Percentiles rank a stretch among this genome's conserved stretches.
Conservation (phyloP, 306 rosid genomes). For the Cucurbita ficifolia region DNA sequence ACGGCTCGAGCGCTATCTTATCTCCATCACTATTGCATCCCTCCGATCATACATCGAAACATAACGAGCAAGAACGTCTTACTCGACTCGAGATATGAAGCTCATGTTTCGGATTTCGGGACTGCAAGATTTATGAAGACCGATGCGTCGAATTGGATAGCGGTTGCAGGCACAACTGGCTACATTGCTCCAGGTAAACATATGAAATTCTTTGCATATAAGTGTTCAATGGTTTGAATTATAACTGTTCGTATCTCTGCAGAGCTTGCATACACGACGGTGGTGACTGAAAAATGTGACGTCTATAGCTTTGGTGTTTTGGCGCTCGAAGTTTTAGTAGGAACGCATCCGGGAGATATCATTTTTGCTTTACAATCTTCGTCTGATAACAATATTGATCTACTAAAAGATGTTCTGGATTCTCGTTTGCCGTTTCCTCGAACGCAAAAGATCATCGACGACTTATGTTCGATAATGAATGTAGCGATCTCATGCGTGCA, state of each 20-base stretch:
- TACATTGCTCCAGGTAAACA: conserved; percentile 35
- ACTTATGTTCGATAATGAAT: background rate
- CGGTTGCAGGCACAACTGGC: conserved; percentile 36
- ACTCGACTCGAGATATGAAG: conserved; percentile 12
- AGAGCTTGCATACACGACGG: conserved; percentile 10
- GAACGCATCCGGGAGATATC: conserved; percentile 6
- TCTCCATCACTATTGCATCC: conserved; percentile 6
- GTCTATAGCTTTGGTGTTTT: conserved; percentile 3
- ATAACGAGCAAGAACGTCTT: conserved; percentile 30
- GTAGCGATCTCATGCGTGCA: conserved; percentile 3
- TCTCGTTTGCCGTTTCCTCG: background rate
- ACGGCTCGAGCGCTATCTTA: conserved; percentile 13
- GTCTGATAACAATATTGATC: background rate
- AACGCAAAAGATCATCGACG: background rate
- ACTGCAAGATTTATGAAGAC: conserved; percentile 29
- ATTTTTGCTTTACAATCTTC: background rate
- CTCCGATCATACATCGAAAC: conserved; percentile 27
- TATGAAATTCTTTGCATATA: background rate
- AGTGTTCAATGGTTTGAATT: background rate
- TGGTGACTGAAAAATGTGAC: conserved; percentile 1
- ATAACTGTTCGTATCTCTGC: background rate
- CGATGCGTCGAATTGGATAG: conserved; percentile 20
- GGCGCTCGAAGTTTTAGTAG: background rate
- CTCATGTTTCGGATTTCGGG: conserved; percentile 32
- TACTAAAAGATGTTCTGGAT: background rate